phyloP scores from a whole-genome alignment of 2,329 filamentous ascomycete genomes.

The Bisporella sp. region DNA sequence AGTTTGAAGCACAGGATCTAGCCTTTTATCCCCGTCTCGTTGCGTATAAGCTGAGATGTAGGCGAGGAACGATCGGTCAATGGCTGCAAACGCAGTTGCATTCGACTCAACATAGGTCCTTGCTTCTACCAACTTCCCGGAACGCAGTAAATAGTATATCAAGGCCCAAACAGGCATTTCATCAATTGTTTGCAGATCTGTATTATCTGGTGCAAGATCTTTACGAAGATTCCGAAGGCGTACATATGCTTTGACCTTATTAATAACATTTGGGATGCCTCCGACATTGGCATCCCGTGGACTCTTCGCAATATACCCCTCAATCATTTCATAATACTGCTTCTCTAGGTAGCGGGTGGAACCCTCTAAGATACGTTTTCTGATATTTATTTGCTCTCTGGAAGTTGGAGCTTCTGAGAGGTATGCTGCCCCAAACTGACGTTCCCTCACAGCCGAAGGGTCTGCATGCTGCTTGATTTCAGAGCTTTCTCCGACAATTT shows the following conservation, averaged over 20 bases:
- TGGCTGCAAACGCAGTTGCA: conserved; percentile 73
- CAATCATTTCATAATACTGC: conserved; percentile 71
- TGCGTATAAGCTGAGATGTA: conserved; percentile 82
- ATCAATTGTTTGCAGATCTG: conserved; percentile 70
- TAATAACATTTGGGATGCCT: conserved; percentile 78
- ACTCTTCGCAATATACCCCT: conserved; percentile 71
- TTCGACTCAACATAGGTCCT: conserved; percentile 79
- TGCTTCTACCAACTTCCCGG: conserved; percentile 78
- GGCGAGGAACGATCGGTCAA: conserved; percentile 82
- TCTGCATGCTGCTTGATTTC: conserved; percentile 51
- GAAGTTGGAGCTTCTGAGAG: conserved; percentile 67
- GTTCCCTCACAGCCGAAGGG: conserved; percentile 62
- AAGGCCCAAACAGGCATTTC: conserved; percentile 90
- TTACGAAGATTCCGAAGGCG: conserved; percentile 72
- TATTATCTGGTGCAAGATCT: conserved; percentile 75
- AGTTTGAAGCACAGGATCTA: conserved; percentile 74
- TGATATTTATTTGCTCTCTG: conserved; percentile 55
- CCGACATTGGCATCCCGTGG: conserved; percentile 85
- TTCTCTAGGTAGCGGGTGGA: conserved; percentile 75
- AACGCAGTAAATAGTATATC: conserved; percentile 84
- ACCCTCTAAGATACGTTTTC: conserved; percentile 73
- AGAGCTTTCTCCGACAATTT: conserved; percentile 68
- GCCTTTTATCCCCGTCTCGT: conserved; percentile 61
- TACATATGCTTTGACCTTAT: conserved; percentile 90
- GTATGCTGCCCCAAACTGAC: conserved; percentile 71